A percentile compares a stretch with the other conserved stretches of the same genome.
Evolutionary conservation across 805 yeast genomes (phyloP).

Genomic region (Komagataella kurtzmanii): DNA sequence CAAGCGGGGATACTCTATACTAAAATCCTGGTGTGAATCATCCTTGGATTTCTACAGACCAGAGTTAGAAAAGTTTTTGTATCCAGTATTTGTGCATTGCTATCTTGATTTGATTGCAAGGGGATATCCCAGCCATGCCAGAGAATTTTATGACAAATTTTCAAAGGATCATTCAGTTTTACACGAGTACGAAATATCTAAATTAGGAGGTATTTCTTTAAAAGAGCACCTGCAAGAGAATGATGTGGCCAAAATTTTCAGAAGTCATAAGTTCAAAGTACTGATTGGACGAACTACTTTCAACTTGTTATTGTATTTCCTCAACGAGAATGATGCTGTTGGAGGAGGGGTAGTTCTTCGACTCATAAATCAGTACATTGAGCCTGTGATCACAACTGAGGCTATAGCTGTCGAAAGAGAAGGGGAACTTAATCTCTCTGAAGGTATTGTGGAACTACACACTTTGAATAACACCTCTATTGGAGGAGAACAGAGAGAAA

Average conservation of each 20-base stretch:
- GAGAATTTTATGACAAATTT: constrained; percentile 63
- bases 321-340: constrained; percentile 83
- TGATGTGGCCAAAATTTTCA: constrained; percentile 64
- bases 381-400: constrained; percentile 28
- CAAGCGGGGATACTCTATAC: constrained; percentile 65
- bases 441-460: constrained; percentile 34
- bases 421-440: constrained; percentile 36
- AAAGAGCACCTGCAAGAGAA: constrained; percentile 77
- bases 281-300: constrained; percentile 74
- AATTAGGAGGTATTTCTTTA: constrained; percentile 60
- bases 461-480: constrained; percentile 13
- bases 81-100: constrained; percentile 88
- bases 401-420: constrained; percentile 17
- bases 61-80: constrained; percentile 70
- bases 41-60: constrained; percentile 87
- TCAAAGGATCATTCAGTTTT: constrained; percentile 57
- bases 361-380: constrained; percentile 73
- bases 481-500: constrained; percentile 8
- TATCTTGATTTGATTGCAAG: constrained; percentile 68
- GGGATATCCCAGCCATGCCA: constrained; percentile 46
- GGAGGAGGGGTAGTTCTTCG: constrained; percentile 86
- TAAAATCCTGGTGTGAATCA: constrained; percentile 81
- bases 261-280: constrained; percentile 59
- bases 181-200: constrained; percentile 67
- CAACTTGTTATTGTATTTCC: constrained; percentile 69